Evolutionary conservation across 2,329 filamentous ascomycete genomes (phyloP).

Genomic region (Dactylonectria estremocensis): DNA sequence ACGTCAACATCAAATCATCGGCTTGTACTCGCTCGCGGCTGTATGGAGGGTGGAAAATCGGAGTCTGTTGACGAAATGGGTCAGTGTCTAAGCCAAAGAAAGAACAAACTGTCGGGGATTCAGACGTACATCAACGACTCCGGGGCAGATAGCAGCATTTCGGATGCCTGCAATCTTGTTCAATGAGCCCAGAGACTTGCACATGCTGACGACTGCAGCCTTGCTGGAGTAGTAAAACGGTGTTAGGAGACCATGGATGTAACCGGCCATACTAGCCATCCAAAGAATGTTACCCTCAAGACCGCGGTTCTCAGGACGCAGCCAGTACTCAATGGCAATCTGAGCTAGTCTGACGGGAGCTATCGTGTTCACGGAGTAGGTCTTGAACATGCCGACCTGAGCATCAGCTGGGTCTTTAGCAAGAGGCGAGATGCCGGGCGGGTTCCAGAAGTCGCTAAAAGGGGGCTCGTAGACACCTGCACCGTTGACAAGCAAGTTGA

Average conservation of each 20-base stretch:
- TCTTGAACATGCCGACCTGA: conserved; percentile 18
- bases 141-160: conserved; percentile 33
- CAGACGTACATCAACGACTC: conserved; percentile 28
- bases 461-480: conserved; percentile 18
- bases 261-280: conserved; percentile 17
- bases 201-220: conserved; percentile 34
- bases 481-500: conserved; percentile 20
- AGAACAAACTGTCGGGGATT: fast-evolving
- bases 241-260: conserved; percentile 15
- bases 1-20: conserved; percentile 14
- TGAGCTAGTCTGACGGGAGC: conserved; percentile 11
- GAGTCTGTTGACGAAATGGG: conserved; percentile 4
- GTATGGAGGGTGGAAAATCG: conserved; percentile 7
- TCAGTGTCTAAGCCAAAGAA: neutral
- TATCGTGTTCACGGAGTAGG: conserved; percentile 17
- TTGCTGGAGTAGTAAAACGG: conserved; percentile 36
- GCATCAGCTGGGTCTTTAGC: conserved; percentile 12
- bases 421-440: conserved; percentile 13
- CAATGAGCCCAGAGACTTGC: conserved; percentile 24
- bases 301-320: conserved; percentile 4
- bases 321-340: conserved; percentile 18
- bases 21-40: conserved; percentile 13
- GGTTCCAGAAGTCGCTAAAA: conserved; percentile 21
- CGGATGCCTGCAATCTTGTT: conserved; percentile 22
- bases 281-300: conserved; percentile 15